Evolutionary conservation across 805 yeast species (phyloP).

Genomic region (Sugiyamaella mastotermitis): DNA sequence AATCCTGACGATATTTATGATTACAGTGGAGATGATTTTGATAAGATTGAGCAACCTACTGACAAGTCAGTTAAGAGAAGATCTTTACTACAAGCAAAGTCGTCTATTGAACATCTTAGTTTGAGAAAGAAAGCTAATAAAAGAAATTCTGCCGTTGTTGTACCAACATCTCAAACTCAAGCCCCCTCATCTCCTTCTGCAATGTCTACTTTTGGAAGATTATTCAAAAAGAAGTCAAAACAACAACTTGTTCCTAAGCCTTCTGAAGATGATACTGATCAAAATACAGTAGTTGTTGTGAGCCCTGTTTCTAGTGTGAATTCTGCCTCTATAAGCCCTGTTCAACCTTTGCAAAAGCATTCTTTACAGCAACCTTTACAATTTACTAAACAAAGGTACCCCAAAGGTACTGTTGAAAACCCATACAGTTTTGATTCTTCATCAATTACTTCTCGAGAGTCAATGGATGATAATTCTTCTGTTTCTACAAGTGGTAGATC

Average conservation of each 20-base stretch:
- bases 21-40: background rate
- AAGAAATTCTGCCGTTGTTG: constrained; percentile 2
- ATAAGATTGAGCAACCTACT: background rate
- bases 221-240: constrained; percentile 15
- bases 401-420: background rate
- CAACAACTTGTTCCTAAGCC: constrained; percentile 2
- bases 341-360: no score
- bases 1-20: no score
- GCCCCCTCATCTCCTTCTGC: constrained; percentile 6
- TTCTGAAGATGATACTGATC: background rate
- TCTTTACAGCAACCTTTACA: background rate
- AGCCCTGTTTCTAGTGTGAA: constrained; percentile 3
- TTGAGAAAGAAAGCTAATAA: constrained; percentile 7
- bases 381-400: no score
- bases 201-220: constrained; percentile 13
- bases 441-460: constrained; percentile 9
- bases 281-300: background rate
- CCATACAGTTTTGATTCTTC: background rate
- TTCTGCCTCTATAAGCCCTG: no score
- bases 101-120: constrained; percentile 19
- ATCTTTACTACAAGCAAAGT: constrained; percentile 18
- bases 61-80: constrained; percentile 14
- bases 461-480: constrained; percentile 7
- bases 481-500: constrained; percentile 6
- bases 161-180: constrained; percentile 8